Evolutionary conservation across 2,329 filamentous ascomycete species (phyloP).

Genomic region (Alternaria panax): DNA sequence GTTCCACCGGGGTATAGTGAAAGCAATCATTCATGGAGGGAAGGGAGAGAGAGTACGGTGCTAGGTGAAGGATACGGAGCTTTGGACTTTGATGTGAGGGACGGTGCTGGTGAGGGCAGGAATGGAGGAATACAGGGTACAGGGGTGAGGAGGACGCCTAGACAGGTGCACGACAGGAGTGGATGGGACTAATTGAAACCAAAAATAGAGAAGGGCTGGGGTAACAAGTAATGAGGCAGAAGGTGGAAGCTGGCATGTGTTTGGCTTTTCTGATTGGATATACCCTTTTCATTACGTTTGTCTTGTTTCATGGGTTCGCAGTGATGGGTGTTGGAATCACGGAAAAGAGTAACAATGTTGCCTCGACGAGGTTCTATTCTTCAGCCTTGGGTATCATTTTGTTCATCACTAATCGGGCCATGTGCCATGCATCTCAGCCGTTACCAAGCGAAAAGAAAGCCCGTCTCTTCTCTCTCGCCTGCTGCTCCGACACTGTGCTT

Average conservation of each 20-base stretch:
- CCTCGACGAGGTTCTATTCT: background rate
- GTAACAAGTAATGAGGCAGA: background rate
- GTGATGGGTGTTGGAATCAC: no score
- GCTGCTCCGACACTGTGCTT: conserved; percentile 24
- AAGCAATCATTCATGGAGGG: conserved; percentile 2
- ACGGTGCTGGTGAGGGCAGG: background rate
- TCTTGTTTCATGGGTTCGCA: background rate
- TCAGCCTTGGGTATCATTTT: background rate
- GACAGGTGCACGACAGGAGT: conserved; percentile 17
- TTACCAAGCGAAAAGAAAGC: conserved; percentile 42
- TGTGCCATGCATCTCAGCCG: background rate
- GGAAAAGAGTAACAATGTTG: background rate
- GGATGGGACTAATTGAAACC: conserved; percentile 5
- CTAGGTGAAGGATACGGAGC: conserved; percentile 2
- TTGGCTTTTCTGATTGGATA: background rate
- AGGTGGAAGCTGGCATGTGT: background rate
- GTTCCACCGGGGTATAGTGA: conserved; percentile 27
- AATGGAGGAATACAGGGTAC: background rate
- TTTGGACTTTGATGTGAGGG: background rate
- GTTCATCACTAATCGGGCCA: background rate
- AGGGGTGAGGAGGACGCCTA: conserved; percentile 10
- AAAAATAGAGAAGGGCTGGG: background rate
- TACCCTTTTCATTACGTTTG: background rate
- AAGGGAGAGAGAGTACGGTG: conserved; percentile 18
- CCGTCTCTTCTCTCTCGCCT: conserved; percentile 41